Evolutionary conservation across 2,329 filamentous ascomycete genomes (phyloP), one percentile per base, ranked within the genome.

Genomic region (Calcarisporium arbuscula): DNA sequence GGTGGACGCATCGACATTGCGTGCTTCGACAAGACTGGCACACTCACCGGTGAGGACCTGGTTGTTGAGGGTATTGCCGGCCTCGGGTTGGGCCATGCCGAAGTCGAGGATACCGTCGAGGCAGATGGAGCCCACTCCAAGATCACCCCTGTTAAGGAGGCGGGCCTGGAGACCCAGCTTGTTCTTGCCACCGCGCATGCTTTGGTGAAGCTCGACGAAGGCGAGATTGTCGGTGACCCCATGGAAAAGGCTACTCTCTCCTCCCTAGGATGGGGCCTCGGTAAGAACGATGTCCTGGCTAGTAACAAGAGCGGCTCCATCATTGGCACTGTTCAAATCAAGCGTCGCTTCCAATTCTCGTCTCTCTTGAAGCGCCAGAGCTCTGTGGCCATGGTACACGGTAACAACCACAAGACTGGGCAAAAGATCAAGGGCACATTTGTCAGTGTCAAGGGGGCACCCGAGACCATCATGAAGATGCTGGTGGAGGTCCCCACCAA

Each of bases 1-100:
- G 94, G 89, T 46, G 92, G 92, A 20, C 85, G 92, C 44, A 85
- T 98, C 40, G 94, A 98, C 58, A 75, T 98, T 35, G 89, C 92
- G 43, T 98, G 92, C 66, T 98, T 98, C 47, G 92, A 98, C 64
- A 98, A 98, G 71, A 98, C 92, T 10, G 92, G 92, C 46, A 98
- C 92, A 2, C 65, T 98, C 39, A 98, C 92, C 23, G 92, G 92
- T 32, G 92, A 98, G 57, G 90, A 98, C 55, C 70, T 98, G 28
- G 88, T 98, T 9, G 92, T 98, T 15, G 90, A 98, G 56, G 92
- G 92, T 52, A 90, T 98, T 57, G 92, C 92, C 41, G 92, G 92
- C 12, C 73, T 96, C 19, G 80, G 77, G 10, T 72, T 95, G 19
- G 82, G 81, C 17, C 72, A 83, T 35, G 58, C 71, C 19, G 79